Conservation (phyloP, 2,329 filamentous ascomycete genomes). For the Pseudogymnoascus sp. region DNA sequence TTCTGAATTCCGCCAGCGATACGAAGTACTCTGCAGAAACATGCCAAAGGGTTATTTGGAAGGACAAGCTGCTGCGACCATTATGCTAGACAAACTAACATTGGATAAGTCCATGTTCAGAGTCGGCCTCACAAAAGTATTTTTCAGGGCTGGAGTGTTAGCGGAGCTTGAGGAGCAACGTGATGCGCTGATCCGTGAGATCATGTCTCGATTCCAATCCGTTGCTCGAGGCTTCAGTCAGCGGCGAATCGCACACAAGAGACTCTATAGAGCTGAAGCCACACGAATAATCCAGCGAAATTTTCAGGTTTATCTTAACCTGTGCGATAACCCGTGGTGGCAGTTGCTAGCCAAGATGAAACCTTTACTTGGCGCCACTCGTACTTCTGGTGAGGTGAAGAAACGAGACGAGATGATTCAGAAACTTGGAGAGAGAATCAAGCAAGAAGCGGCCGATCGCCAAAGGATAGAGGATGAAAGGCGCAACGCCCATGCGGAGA, state of each 20-base stretch:
- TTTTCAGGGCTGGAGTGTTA: slow-evolving; percentile 92
- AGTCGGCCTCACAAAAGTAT: slow-evolving; percentile 93
- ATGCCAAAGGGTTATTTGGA: slow-evolving; percentile 90
- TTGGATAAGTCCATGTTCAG: slow-evolving; percentile 84
- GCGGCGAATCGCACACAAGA: slow-evolving; percentile 82
- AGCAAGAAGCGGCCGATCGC: slow-evolving; percentile 65
- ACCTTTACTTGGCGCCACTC: slow-evolving; percentile 83
- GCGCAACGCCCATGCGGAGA: slow-evolving; percentile 77
- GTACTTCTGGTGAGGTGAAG: slow-evolving; percentile 89
- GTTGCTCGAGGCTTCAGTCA: slow-evolving; percentile 85
- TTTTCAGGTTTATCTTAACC: slow-evolving; percentile 82
- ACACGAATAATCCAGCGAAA: slow-evolving; percentile 93
- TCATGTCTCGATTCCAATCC: slow-evolving; percentile 90
- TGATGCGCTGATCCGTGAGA: slow-evolving; percentile 85
- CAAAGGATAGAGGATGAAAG: slow-evolving; percentile 86
- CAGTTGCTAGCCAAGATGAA: slow-evolving; percentile 91
- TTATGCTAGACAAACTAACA: slow-evolving; percentile 84
- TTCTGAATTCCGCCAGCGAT: slow-evolving; percentile 87
- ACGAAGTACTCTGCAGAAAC: slow-evolving; percentile 84
- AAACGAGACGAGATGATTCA: slow-evolving; percentile 91
- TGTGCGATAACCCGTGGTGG: slow-evolving; percentile 97
- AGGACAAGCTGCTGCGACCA: slow-evolving; percentile 73
- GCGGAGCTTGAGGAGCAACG: slow-evolving; percentile 95
- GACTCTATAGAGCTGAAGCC: slow-evolving; percentile 88
- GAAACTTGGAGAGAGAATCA: slow-evolving; percentile 77